A percentile compares a stretch with the other conserved stretches of the same genome.
phyloP scores from a whole-genome alignment of 2,329 filamentous ascomycete genomes.

The Scedosporium boydii region DNA sequence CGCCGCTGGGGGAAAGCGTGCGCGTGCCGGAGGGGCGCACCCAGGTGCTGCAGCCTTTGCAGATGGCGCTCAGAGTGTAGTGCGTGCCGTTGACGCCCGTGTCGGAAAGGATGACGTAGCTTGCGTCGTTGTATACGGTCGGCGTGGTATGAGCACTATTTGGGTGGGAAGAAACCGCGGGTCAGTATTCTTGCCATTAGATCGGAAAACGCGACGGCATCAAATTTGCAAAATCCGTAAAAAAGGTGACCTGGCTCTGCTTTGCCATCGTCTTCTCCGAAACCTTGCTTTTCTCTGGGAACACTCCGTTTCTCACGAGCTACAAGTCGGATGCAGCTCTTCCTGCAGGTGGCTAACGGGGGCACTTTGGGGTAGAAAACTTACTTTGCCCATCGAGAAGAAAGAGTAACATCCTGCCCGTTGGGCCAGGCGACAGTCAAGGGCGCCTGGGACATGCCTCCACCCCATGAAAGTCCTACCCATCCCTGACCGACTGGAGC shows the following conservation, averaged over 20 bases:
- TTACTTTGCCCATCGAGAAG: conserved; percentile 8
- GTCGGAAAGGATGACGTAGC: conserved; percentile 23
- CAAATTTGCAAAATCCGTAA: too few species aligned
- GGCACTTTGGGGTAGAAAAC: not conserved
- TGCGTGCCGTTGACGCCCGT: conserved; percentile 27
- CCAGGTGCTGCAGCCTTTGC: conserved; percentile 28
- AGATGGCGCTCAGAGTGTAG: conserved; percentile 28
- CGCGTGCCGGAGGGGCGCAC: conserved; percentile 7
- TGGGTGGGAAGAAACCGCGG: not conserved
- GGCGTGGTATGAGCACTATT: conserved; percentile 22
- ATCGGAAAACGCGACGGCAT: too few species aligned
- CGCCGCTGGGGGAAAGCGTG: not conserved
- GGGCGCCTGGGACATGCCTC: conserved; percentile 12
- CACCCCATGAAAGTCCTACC: conserved; percentile 14
- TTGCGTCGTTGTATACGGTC: conserved; percentile 20
- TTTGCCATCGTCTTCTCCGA: too few species aligned
- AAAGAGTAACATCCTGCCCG: conserved; percentile 4
- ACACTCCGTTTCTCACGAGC: not conserved
- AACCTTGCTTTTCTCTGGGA: not conserved
- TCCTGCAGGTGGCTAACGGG: not conserved
- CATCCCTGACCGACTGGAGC: conserved; percentile 11
- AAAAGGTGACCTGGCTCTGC: too few species aligned
- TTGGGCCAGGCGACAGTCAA: conserved; percentile 12
- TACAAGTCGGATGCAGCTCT: too few species aligned
- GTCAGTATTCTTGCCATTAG: too few species aligned